Evolutionary conservation across 73 alveolate species (phyloP).

Genomic region (Paramecium primaurelia): DNA sequence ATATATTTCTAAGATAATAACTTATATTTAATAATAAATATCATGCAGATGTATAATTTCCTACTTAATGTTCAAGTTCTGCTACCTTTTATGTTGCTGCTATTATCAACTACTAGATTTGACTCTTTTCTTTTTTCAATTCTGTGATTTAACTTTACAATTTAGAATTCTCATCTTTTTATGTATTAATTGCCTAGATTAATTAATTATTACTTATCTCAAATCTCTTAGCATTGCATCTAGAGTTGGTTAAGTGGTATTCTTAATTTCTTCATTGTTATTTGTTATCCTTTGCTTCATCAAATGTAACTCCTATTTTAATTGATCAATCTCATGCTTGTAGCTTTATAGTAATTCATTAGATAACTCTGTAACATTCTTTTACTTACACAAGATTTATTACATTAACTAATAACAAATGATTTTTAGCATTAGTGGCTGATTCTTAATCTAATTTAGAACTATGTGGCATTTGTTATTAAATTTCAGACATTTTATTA

Average conservation of each 20-base stretch:
- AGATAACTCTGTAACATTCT: conserved; percentile 40
- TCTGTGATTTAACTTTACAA: conserved; percentile 29
- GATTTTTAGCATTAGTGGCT: conserved; percentile 47
- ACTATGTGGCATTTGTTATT: background rate
- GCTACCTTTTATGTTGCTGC: conserved; percentile 35
- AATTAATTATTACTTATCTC: background rate
- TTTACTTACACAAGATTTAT: background rate
- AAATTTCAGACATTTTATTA: background rate
- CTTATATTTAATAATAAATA: background rate
- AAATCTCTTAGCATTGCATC: conserved; percentile 53
- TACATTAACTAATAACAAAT: conserved; percentile 11
- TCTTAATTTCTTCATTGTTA: conserved; percentile 37
- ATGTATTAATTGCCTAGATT: conserved; percentile 34
- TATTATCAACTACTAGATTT: conserved; percentile 21
- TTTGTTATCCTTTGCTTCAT: conserved; percentile 31
- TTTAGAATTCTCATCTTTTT: conserved; percentile 49
- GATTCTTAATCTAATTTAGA: conserved; percentile 38
- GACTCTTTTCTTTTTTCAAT: conserved; percentile 27
- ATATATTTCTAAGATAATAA: background rate
- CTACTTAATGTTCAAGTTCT: conserved; percentile 43
- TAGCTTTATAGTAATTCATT: conserved; percentile 21
- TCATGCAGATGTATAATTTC: conserved; percentile 36
- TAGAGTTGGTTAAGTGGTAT: conserved; percentile 40
- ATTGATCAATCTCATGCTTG: conserved; percentile 32
- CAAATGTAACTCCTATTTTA: conserved; percentile 49